A percentile compares a stretch with the other conserved stretches of the same genome.
phyloP scores from a whole-genome alignment of 192 early-diverging fungal species.

The Entomortierella parvispora region DNA sequence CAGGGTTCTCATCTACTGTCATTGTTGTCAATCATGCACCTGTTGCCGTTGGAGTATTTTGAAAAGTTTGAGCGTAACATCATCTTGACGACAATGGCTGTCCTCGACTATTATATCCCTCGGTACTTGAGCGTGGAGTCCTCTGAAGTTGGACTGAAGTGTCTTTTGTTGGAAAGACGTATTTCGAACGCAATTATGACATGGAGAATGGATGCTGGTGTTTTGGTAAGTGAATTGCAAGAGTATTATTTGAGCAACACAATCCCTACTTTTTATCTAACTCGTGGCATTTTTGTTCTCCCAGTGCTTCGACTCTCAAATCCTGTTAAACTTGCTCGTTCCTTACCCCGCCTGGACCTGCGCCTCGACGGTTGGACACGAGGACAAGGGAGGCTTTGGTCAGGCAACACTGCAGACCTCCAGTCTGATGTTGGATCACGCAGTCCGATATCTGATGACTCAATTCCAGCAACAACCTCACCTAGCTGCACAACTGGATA shows the following conservation, averaged over 20 bases:
- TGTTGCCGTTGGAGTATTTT: conserved; percentile 63
- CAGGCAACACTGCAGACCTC: conserved; percentile 22
- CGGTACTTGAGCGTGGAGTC: conserved; percentile 6
- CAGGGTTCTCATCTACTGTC: conserved; percentile 12
- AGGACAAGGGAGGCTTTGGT: conserved; percentile 26
- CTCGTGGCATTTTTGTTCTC: too few relatives aligned
- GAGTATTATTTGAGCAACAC: too few relatives aligned
- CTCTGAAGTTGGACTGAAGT: conserved; percentile 14
- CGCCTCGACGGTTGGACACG: conserved; percentile 9
- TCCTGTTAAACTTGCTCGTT: conserved; percentile 16
- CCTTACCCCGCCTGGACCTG: conserved; percentile 31
- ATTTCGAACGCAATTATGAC: conserved; percentile 50
- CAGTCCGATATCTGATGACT: conserved; percentile 2
- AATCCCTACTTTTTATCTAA: too few relatives aligned
- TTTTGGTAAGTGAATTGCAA: conserved; percentile 48
- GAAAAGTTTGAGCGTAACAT: conserved; percentile 55
- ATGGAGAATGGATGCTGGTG: conserved; percentile 38
- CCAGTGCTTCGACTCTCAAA: conserved; percentile 19
- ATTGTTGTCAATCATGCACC: conserved; percentile 52
- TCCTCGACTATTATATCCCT: conserved; percentile 35
- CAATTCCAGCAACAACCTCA: not conserved
- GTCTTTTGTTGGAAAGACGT: conserved; percentile 45
- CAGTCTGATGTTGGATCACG: conserved; percentile 14
- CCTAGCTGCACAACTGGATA: conserved; percentile 4
- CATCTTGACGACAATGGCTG: conserved; percentile 41